Percentiles rank a stretch among this genome's conserved stretches.
Evolutionary conservation across 176 grass and related monocot genomes (phyloP).

Genomic region (Echinochloa phyllopogon): DNA sequence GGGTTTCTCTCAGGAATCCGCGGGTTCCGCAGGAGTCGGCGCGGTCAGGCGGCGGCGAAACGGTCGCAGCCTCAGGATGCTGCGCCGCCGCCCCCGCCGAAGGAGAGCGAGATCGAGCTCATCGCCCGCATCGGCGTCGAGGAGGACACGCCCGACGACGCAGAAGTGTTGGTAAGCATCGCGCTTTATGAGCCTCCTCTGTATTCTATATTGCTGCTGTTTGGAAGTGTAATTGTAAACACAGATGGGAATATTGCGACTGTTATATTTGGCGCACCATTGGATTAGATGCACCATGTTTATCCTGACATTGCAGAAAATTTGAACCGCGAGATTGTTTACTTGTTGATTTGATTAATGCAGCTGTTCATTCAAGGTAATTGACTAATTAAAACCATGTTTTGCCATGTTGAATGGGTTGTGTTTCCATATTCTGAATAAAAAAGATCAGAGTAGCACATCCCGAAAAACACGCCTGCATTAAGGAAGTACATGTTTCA

Average conservation of each 20-base stretch:
- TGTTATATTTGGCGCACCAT: not conserved
- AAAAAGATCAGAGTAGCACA: not conserved
- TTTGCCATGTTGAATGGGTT: conserved; percentile 14
- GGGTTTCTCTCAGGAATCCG: conserved; percentile 62
- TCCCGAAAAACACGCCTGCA: not conserved
- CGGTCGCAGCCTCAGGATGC: conserved; percentile 43
- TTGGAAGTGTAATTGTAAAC: conserved; percentile 6
- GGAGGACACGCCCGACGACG: conserved; percentile 73
- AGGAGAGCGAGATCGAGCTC: conserved; percentile 86
- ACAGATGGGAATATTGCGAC: not conserved
- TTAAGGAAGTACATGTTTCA: not conserved
- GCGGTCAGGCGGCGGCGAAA: conserved; percentile 61
- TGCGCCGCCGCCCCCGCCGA: conserved; percentile 48
- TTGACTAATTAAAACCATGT: not conserved
- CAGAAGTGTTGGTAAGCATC: conserved; percentile 79
- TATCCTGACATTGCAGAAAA: not conserved
- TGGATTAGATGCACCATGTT: not conserved
- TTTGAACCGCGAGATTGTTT: not conserved
- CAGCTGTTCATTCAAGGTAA: not conserved
- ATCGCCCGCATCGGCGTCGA: conserved; percentile 68
- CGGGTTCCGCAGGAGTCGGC: conserved; percentile 59
- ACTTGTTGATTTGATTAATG: not conserved
- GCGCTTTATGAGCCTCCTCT: not conserved
- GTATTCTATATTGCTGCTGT: not conserved
- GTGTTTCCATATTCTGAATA: not conserved